These are phyloP conservation scores for Holtermanniella nyarrowii DNA, from an alignment of 768 basidiomycete species.

Conservation along the genomic window DNA sequence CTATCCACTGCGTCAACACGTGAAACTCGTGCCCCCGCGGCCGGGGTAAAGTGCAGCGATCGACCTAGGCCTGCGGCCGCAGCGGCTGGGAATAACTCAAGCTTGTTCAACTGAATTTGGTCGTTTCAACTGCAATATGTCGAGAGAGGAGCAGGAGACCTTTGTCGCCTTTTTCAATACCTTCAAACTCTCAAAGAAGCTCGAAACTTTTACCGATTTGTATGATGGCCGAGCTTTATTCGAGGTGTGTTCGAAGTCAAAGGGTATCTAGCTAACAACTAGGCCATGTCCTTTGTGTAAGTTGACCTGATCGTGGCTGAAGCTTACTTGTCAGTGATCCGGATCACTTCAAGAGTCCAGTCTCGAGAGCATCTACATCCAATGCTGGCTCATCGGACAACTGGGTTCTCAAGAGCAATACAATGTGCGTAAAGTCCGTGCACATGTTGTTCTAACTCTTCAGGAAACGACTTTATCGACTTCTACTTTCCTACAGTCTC, in stretches of 20 bases:
- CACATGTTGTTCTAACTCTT: neutral
- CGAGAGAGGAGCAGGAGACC: slow-evolving; percentile 26
- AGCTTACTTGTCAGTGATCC: slow-evolving; percentile 15
- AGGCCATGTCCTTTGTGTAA: slow-evolving; percentile 23
- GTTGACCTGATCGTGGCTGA: neutral
- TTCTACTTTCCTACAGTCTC: slow-evolving; percentile 27
- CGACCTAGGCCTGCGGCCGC: no score
- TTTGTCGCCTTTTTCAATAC: slow-evolving; percentile 31
- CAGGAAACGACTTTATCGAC: slow-evolving; percentile 32
- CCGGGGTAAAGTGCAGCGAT: no score
- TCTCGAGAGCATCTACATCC: slow-evolving; percentile 1
- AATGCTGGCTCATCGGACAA: slow-evolving; percentile 17
- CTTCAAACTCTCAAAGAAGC: slow-evolving; percentile 19
- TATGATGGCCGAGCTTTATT: slow-evolving; percentile 30
- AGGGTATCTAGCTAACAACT: neutral
- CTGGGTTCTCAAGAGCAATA: slow-evolving; percentile 33
- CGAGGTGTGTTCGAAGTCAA: slow-evolving; percentile 15
- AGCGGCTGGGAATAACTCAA: no score
- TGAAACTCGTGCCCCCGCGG: no score
- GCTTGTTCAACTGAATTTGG: no score
- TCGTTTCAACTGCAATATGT: no score
- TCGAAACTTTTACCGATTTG: slow-evolving; percentile 24
- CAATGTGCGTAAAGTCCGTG: slow-evolving; percentile 14
- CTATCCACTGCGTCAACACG: no score
- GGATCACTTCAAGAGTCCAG: slow-evolving; percentile 25